phyloP scores from a whole-genome alignment of 148 eudicot genomes.

The Heliosperma pusillum region DNA sequence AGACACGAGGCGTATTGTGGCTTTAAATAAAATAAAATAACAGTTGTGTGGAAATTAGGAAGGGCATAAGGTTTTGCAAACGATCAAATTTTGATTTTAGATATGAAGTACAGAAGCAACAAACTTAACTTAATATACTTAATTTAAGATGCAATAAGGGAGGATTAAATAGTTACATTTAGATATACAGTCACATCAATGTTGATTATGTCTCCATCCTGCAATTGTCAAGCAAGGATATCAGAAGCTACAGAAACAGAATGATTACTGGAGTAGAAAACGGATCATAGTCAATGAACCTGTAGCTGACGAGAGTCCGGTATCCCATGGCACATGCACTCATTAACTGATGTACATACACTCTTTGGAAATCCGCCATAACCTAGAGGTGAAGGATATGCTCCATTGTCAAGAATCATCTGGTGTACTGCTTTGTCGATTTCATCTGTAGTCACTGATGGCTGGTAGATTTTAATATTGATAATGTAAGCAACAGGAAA shows the following conservation, averaged over 20 bases:
- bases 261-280: constrained; percentile 13
- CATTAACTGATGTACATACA: constrained; percentile 94
- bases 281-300: constrained; percentile 45
- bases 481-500: constrained; percentile 2
- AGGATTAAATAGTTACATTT: constrained; percentile 50
- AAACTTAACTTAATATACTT: not conserved
- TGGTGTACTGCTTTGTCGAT: constrained; percentile 91
- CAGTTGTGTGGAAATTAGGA: not conserved
- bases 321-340: constrained; percentile 98
- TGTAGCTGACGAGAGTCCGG: constrained; percentile 96
- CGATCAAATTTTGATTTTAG: constrained; percentile 5
- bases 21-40: not conserved
- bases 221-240: constrained; percentile 34
- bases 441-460: constrained; percentile 91
- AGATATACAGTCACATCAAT: constrained; percentile 96
- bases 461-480: constrained; percentile 40
- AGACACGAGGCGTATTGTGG: not conserved
- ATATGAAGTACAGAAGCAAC: not conserved
- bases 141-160: constrained; percentile 2
- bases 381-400: constrained; percentile 96
- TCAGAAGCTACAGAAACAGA: constrained; percentile 21
- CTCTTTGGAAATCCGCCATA: constrained; percentile 97
- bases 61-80: not conserved
- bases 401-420: constrained; percentile 94
- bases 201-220: constrained; percentile 98